Conservation (phyloP, 2,329 filamentous ascomycete genomes). For the Pseudogymnoascus sp. region DNA sequence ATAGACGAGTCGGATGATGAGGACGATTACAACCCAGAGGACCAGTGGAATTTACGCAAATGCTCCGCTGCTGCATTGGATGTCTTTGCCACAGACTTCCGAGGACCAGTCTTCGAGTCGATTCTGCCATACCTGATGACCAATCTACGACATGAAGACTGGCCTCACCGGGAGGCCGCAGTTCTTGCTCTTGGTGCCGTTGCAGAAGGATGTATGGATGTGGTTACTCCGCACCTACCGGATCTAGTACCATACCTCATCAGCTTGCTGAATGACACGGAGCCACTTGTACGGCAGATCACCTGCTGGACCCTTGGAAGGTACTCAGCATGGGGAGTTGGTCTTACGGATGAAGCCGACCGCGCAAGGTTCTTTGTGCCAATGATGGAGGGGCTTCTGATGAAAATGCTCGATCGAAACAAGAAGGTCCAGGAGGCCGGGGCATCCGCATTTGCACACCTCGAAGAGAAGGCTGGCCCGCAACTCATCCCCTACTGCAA, state of each 20-base stretch:
- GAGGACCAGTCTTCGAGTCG: conserved; percentile 77
- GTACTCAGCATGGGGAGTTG: conserved; percentile 87
- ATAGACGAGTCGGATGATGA: conserved; percentile 70
- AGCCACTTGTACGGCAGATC: conserved; percentile 90
- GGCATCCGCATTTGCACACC: conserved; percentile 88
- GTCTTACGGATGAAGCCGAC: conserved; percentile 57
- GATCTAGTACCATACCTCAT: conserved; percentile 88
- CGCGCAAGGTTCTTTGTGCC: conserved; percentile 80
- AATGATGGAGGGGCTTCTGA: conserved; percentile 92
- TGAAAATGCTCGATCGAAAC: conserved; percentile 92
- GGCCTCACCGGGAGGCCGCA: conserved; percentile 87
- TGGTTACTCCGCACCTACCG: conserved; percentile 82
- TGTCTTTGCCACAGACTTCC: conserved; percentile 86
- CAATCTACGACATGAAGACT: conserved; percentile 80
- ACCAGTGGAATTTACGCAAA: conserved; percentile 91
- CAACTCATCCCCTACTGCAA: conserved; percentile 76
- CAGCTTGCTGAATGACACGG: conserved; percentile 70
- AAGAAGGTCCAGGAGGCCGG: conserved; percentile 97
- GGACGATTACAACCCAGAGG: conserved; percentile 74
- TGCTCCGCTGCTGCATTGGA: conserved; percentile 94
- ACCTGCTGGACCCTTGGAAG: conserved; percentile 96
- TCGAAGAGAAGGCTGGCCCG: conserved; percentile 86
- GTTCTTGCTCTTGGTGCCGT: conserved; percentile 92
- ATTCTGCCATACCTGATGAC: conserved; percentile 88
- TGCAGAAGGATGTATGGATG: conserved; percentile 86